A percentile compares a stretch with the other conserved stretches of the same genome.
Conservation (phyloP, 768 basidiomycete species). For the Lyophyllum shimeji region DNA sequence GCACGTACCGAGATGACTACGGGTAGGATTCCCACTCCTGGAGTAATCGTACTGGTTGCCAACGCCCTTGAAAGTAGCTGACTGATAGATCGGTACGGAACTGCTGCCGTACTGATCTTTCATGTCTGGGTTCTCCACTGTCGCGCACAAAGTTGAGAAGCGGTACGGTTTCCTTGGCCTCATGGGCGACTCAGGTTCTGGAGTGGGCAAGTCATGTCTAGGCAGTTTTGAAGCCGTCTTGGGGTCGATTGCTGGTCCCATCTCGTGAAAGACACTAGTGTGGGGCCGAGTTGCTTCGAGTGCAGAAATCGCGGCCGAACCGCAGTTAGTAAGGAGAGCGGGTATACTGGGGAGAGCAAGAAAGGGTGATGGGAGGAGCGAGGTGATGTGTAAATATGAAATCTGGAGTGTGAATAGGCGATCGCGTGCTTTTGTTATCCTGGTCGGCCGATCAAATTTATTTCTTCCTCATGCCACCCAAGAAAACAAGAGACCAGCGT, state of each 20-base stretch:
- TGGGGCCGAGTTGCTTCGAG: constrained; percentile 3
- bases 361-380: constrained; percentile 4
- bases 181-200: constrained; percentile 77
- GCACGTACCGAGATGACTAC: constrained; percentile 83
- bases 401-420: not conserved
- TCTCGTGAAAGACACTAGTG: constrained; percentile 17
- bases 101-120: constrained; percentile 96
- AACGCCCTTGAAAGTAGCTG: constrained; percentile 96
- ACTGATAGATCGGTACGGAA: constrained; percentile 97
- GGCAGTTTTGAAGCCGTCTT: constrained; percentile 29
- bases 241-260: constrained; percentile 38
- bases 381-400: not conserved
- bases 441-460: constrained; percentile 18
- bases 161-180: constrained; percentile 71
- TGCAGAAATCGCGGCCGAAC: not conserved
- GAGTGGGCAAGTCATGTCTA: constrained; percentile 67
- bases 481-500: constrained; percentile 50
- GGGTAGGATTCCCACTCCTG: constrained; percentile 94
- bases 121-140: constrained; percentile 86
- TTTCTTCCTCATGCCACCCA: constrained; percentile 40
- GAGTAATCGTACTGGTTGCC: constrained; percentile 90
- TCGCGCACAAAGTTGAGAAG: constrained; percentile 91
- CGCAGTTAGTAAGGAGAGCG: constrained; percentile 6
- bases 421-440: constrained; percentile 26
- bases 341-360: constrained; percentile 1